Evolutionary conservation across 73 alveolate genomes (phyloP).

Genomic region (Urostyla sp.): DNA sequence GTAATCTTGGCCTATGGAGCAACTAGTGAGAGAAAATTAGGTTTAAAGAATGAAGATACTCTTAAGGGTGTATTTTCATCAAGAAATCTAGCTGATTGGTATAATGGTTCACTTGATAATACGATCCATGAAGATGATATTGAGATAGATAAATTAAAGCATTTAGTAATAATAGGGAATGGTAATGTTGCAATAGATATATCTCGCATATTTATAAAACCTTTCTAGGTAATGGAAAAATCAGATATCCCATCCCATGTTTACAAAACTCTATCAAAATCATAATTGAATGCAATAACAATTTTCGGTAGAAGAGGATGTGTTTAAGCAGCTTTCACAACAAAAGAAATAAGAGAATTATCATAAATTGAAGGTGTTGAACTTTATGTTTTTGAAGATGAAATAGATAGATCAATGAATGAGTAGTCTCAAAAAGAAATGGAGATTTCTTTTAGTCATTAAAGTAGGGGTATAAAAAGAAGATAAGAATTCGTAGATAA

Average conservation of each 20-base stretch:
- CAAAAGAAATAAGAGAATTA: slow-evolving; percentile 82
- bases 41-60: slow-evolving; percentile 65
- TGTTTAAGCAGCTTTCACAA: slow-evolving; percentile 77
- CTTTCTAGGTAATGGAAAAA: slow-evolving; percentile 47
- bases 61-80: slow-evolving; percentile 69
- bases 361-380: slow-evolving; percentile 19
- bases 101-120: slow-evolving; percentile 73
- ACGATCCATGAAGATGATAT: slow-evolving; percentile 35
- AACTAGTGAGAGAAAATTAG: slow-evolving; percentile 62
- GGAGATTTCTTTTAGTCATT: slow-evolving; percentile 11
- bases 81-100: slow-evolving; percentile 81
- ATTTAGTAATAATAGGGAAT: slow-evolving; percentile 67
- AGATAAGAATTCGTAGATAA: slow-evolving; percentile 53
- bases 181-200: slow-evolving; percentile 92
- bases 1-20: slow-evolving; percentile 88
- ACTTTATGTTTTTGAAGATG: slow-evolving; percentile 27
- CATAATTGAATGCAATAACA: slow-evolving; percentile 25
- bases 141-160: slow-evolving; percentile 13
- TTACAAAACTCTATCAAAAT: slow-evolving; percentile 49
- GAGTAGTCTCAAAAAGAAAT: slow-evolving; percentile 34
- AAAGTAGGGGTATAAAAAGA: slow-evolving; percentile 55
- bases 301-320: slow-evolving; percentile 65
- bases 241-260: slow-evolving; percentile 79
- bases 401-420: slow-evolving; percentile 10
- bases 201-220: slow-evolving; percentile 72